A percentile compares a stretch with the other conserved stretches of the same genome.
Evolutionary conservation across 306 rosid genomes (phyloP).

Genomic region (Spatholobus suberectus): DNA sequence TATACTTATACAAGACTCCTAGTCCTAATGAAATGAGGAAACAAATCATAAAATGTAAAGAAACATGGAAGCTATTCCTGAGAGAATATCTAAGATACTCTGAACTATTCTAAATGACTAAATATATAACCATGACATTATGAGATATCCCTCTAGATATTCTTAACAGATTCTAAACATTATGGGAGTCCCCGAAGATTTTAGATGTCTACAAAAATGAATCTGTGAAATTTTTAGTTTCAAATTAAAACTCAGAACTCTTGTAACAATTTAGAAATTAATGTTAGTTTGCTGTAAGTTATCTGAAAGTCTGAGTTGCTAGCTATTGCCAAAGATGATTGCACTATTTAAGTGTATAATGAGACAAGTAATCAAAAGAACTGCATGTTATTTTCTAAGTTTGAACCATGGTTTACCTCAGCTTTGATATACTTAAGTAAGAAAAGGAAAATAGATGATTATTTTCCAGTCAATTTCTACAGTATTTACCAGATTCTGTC

Average conservation of each 20-base stretch:
- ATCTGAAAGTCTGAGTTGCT: background rate
- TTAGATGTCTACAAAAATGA: background rate
- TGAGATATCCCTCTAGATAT: background rate
- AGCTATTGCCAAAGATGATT: background rate
- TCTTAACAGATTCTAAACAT: background rate
- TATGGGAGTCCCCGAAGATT: background rate
- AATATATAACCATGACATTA: background rate
- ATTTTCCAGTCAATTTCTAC: background rate
- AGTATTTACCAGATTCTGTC: background rate
- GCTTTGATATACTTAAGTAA: background rate
- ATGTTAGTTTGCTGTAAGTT: background rate
- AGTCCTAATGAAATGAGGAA: background rate
- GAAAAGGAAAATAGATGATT: background rate
- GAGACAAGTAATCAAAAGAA: background rate
- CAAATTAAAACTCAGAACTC: background rate
- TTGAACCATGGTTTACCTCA: background rate
- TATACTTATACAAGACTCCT: background rate
- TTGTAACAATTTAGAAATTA: background rate
- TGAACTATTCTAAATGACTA: background rate
- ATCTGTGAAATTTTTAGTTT: background rate
- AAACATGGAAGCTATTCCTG: background rate
- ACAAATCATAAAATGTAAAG: background rate
- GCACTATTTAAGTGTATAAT: constrained; percentile 6
- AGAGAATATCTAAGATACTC: background rate
- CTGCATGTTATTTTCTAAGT: background rate